phyloP scores from a whole-genome alignment of 139 green algal genomes.

The Edaphochlamys debaryana region DNA sequence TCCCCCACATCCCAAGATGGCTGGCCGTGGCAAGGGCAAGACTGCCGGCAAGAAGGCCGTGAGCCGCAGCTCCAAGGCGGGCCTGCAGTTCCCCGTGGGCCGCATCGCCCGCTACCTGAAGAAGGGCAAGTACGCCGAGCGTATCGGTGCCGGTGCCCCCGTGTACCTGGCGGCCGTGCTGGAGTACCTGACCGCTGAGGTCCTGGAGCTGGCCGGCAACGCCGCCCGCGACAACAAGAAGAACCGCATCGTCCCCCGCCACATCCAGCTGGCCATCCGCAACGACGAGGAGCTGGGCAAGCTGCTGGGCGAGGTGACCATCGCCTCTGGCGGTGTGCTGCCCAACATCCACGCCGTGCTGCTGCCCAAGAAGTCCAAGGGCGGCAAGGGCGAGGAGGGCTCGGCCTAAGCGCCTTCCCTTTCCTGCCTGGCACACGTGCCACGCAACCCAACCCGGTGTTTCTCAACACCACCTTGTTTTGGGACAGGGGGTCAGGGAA shows the following conservation, averaged over 20 bases:
- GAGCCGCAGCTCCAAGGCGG: constrained; percentile 69
- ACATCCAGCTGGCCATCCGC: constrained; percentile 78
- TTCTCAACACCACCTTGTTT: background rate
- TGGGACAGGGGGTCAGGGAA: no score
- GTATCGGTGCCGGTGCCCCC: constrained; percentile 61
- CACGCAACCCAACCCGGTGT: no score
- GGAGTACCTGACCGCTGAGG: constrained; percentile 74
- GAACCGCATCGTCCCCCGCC: constrained; percentile 84
- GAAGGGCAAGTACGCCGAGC: constrained; percentile 65
- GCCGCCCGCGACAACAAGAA: constrained; percentile 95
- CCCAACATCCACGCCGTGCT: constrained; percentile 92
- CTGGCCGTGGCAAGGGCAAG: constrained; percentile 9
- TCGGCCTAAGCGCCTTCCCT: background rate
- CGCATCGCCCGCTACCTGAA: constrained; percentile 83
- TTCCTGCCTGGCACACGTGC: no score
- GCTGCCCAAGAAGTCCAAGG: constrained; percentile 96
- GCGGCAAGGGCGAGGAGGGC: background rate
- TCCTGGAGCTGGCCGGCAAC: constrained; percentile 88
- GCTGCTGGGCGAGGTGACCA: constrained; percentile 94
- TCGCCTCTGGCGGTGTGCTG: constrained; percentile 52
- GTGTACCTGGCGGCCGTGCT: constrained; percentile 72
- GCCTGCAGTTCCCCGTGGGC: constrained; percentile 87
- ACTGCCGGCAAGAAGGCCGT: constrained; percentile 67
- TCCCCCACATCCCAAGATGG: background rate
- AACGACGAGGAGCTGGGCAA: constrained; percentile 1